Evolutionary conservation across 345 rosid species (phyloP).

Genomic region (Eutrema japonicum): DNA sequence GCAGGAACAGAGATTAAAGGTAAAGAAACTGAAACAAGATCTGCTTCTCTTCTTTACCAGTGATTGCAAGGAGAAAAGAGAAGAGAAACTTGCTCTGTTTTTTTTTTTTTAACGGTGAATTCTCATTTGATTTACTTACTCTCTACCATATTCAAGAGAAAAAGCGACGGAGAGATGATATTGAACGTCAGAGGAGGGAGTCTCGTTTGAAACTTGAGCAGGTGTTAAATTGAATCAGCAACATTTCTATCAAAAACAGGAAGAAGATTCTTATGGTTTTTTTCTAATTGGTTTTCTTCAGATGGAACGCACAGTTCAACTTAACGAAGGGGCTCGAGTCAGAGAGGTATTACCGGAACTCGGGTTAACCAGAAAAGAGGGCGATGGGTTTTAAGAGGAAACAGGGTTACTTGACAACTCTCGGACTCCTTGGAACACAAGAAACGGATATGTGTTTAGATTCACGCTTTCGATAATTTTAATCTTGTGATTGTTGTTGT

Average conservation of each 20-base stretch:
- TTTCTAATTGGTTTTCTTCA: too few species aligned
- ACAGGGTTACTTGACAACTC: too few species aligned
- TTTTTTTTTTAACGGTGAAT: background rate
- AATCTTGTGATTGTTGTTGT: background rate
- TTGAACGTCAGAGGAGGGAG: too few species aligned
- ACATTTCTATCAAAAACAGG: too few species aligned
- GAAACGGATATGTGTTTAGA: background rate
- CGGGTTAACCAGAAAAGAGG: too few species aligned
- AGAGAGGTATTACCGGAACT: too few species aligned
- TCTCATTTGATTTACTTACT: background rate
- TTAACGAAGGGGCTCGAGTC: too few species aligned
- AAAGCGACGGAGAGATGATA: background rate
- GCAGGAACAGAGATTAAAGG: background rate
- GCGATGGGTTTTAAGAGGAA: background rate
- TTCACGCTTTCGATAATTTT: background rate
- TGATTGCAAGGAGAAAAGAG: background rate
- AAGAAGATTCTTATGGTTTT: too few species aligned
- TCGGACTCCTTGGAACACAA: too few species aligned
- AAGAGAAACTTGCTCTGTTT: background rate
- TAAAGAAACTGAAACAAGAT: background rate
- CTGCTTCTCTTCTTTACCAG: background rate
- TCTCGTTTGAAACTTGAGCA: too few species aligned
- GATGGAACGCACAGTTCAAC: too few species aligned
- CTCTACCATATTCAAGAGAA: background rate
- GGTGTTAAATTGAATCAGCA: too few species aligned